These are phyloP conservation scores for Luffa aegyptiaca DNA, from an alignment of 306 rosid species.

Conservation along the genomic window DNA sequence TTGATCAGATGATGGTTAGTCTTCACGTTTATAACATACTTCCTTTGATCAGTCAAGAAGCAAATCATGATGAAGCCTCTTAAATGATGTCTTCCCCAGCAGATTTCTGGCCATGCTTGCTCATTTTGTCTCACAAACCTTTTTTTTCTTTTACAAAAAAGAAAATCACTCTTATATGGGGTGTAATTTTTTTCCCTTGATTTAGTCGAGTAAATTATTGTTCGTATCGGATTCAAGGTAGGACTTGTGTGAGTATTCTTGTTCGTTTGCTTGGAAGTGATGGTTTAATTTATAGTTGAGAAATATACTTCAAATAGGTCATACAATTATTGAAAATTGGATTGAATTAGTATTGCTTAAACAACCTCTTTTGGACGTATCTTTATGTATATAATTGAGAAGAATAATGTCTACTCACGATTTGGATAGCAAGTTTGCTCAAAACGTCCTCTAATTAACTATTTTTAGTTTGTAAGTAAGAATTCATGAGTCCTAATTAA, in stretches of 20 bases:
- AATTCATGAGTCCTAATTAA: no score
- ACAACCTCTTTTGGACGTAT: not conserved
- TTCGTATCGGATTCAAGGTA: no score
- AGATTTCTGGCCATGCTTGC: slow-evolving; percentile 43
- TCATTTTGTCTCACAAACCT: slow-evolving; percentile 30
- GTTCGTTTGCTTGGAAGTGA: not conserved
- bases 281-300: not conserved
- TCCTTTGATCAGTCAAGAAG: slow-evolving; percentile 51
- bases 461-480: no score
- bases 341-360: no score
- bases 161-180: not conserved
- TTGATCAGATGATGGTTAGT: slow-evolving; percentile 61
- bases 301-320: not conserved
- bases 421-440: not conserved
- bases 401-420: no score
- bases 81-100: slow-evolving; percentile 46
- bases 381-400: not conserved
- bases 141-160: not conserved
- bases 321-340: no score
- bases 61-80: slow-evolving; percentile 49
- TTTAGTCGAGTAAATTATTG: no score
- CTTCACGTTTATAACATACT: slow-evolving; percentile 66
- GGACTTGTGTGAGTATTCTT: not conserved
- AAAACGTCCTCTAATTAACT: not conserved
- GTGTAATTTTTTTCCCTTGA: not conserved